phyloP scores from a whole-genome alignment of 2,329 filamentous ascomycete species.

The Elsinoe necatrix region DNA sequence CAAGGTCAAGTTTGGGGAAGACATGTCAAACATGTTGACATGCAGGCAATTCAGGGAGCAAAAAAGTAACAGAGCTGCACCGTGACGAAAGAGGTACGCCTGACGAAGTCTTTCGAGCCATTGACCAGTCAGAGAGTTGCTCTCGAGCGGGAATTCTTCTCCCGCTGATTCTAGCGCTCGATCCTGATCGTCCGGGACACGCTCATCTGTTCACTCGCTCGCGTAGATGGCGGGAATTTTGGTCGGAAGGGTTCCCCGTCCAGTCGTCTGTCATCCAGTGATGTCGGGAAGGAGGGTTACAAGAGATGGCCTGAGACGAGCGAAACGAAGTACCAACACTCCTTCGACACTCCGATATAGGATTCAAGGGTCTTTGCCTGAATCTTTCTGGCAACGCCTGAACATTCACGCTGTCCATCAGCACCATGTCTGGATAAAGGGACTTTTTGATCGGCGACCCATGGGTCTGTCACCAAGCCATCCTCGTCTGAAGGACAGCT shows the following conservation, averaged over 20 bases:
- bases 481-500: background rate
- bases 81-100: background rate
- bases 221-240: background rate
- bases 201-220: background rate
- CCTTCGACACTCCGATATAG: background rate
- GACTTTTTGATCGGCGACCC: background rate
- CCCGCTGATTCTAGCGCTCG: background rate
- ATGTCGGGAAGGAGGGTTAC: background rate
- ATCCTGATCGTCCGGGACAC: background rate
- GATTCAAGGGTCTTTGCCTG: conserved; percentile 9
- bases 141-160: background rate
- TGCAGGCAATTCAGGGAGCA: background rate
- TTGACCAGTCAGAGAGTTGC: background rate
- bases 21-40: background rate
- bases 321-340: background rate
- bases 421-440: background rate
- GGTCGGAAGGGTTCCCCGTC: conserved; percentile 4
- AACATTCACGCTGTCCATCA: background rate
- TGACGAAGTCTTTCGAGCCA: background rate
- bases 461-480: background rate
- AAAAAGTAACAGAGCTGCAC: conserved; percentile 5
- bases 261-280: background rate
- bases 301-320: background rate
- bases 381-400: background rate
- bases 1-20: background rate